Evolutionary conservation across 2,329 filamentous ascomycete species (phyloP).

Genomic region (Ophiosphaerella narmari): DNA sequence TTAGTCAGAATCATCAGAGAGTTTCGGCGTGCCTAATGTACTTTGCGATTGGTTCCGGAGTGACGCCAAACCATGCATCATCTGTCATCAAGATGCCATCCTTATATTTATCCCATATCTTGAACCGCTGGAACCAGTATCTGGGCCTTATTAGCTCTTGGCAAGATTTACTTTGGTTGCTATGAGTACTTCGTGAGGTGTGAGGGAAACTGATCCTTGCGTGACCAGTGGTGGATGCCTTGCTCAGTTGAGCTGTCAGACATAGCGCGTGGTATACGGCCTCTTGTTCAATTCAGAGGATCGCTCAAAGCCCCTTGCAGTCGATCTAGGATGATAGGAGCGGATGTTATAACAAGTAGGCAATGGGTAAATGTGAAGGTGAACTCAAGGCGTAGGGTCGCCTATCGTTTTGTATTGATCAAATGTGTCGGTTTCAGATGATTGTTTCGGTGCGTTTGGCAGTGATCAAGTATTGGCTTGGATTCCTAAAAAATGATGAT

Average conservation of each 20-base stretch:
- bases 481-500: neutral
- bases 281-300: no score
- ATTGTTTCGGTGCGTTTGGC: neutral
- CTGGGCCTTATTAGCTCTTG: conserved; percentile 50
- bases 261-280: neutral
- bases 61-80: conserved; percentile 96
- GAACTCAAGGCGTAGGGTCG: conserved; percentile 4
- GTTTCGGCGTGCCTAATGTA: conserved; percentile 44
- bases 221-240: conserved; percentile 70
- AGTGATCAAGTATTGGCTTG: neutral
- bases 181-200: conserved; percentile 78
- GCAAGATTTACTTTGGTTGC: neutral
- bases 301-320: no score
- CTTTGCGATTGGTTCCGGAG: conserved; percentile 88
- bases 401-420: conserved; percentile 7
- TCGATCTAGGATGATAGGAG: no score
- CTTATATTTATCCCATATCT: conserved; percentile 86
- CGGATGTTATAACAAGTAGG: neutral
- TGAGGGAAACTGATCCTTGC: conserved; percentile 72
- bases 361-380: conserved; percentile 2
- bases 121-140: conserved; percentile 89
- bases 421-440: conserved; percentile 9
- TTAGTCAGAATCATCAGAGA: conserved; percentile 7
- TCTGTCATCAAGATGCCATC: conserved; percentile 89
- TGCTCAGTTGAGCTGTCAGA: conserved; percentile 25